Evolutionary conservation across 2,329 filamentous ascomycete genomes (phyloP).

Genomic region (Cytospora leucostoma): DNA sequence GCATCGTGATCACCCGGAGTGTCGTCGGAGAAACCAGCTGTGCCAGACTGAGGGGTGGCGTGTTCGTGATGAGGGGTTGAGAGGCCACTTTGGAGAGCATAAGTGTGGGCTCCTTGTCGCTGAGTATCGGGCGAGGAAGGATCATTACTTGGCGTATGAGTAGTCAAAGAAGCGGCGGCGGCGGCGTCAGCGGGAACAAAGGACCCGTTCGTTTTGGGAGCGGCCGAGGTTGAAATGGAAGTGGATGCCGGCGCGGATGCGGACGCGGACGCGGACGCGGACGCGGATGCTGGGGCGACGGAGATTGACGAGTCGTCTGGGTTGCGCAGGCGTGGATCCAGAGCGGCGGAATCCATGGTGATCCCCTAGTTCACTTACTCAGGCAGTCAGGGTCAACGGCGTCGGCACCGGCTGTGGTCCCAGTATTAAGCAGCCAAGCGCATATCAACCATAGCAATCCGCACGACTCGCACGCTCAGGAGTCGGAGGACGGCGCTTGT

Average conservation of each 20-base stretch:
- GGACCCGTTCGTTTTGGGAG: slow-evolving; percentile 5
- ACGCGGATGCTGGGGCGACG: slow-evolving; percentile 4
- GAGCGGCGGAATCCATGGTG: slow-evolving; percentile 26
- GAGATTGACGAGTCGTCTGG: slow-evolving; percentile 23
- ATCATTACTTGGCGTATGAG: slow-evolving; percentile 14
- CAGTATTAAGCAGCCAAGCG: neutral
- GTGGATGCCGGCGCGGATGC: slow-evolving; percentile 8
- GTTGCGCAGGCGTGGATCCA: slow-evolving; percentile 28
- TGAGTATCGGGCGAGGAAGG: slow-evolving; percentile 23
- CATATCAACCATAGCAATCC: neutral
- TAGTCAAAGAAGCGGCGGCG: slow-evolving; percentile 9
- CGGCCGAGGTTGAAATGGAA: slow-evolving; percentile 6
- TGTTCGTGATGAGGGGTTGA: neutral
- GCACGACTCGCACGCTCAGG: slow-evolving; percentile 1
- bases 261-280: slow-evolving; percentile 13
- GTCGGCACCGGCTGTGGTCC: neutral
- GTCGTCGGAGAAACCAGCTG: slow-evolving; percentile 18
- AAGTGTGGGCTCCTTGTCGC: slow-evolving; percentile 7
- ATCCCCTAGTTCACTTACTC: neutral
- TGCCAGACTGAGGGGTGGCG: slow-evolving; percentile 25
- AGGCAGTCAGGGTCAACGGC: slow-evolving; percentile 4
- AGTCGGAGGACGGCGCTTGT: slow-evolving; percentile 25
- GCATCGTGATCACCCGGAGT: slow-evolving; percentile 22
- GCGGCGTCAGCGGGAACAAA: slow-evolving; percentile 8
- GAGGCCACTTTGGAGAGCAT: neutral